Percentiles rank a stretch among this genome's conserved stretches.
Conservation (phyloP, 1,284 basidiomycete genomes). For the Coniferiporia sulphurascens region DNA sequence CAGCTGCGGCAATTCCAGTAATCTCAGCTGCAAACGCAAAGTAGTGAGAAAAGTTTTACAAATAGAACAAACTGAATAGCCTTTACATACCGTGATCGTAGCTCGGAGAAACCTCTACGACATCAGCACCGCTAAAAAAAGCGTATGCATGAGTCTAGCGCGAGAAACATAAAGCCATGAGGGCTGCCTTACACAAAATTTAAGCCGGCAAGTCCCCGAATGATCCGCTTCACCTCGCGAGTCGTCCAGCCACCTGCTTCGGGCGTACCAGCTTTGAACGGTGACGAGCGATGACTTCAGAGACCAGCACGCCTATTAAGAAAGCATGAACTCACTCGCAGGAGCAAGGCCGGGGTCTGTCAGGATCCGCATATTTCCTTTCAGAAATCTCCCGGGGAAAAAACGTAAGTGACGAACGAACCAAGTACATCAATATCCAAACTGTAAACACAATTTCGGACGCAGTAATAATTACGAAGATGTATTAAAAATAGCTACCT, state of each 20-base stretch:
- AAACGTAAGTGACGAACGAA: constrained; percentile 21
- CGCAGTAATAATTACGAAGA: background rate
- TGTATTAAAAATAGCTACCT: constrained; percentile 37
- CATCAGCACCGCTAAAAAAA: constrained; percentile 54
- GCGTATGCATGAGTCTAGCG: background rate
- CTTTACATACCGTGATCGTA: constrained; percentile 54
- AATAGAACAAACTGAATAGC: background rate
- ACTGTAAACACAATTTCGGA: constrained; percentile 29
- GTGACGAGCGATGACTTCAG: background rate
- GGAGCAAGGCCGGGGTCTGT: constrained; percentile 77
- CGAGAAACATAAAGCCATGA: background rate
- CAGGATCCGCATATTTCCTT: background rate
- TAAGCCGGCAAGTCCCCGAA: constrained; percentile 70
- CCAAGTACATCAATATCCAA: constrained; percentile 78
- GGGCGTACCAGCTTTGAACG: constrained; percentile 65
- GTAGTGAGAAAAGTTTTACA: background rate
- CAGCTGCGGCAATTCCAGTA: constrained; percentile 67
- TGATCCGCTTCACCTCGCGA: constrained; percentile 74
- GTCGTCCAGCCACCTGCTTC: constrained; percentile 80
- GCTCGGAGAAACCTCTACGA: constrained; percentile 81
- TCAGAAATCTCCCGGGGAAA: background rate
- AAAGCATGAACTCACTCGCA: constrained; percentile 44
- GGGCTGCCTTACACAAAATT: constrained; percentile 62
- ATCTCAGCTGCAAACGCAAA: constrained; percentile 48
- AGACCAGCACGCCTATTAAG: background rate